Evolutionary conservation across 495 filamentous ascomycete species (phyloP).

Genomic region (Pyrenula massariospora): DNA sequence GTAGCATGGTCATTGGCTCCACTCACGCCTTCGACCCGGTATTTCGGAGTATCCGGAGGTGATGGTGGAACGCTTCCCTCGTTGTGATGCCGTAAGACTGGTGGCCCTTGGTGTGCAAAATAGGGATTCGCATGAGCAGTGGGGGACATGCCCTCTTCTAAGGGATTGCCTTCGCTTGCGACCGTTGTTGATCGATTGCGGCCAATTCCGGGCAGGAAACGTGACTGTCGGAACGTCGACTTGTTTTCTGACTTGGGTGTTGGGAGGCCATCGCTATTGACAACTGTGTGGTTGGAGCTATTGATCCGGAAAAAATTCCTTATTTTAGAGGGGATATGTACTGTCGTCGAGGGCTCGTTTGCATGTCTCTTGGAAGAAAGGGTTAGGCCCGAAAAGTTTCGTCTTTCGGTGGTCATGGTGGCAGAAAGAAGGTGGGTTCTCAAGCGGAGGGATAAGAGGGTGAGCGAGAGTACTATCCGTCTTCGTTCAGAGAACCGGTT

Average conservation of each 20-base stretch:
- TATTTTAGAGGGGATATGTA: constrained; percentile 74
- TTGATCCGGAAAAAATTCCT: constrained; percentile 98
- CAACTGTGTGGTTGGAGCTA: constrained; percentile 39
- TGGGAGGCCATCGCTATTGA: constrained; percentile 24
- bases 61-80: constrained; percentile 90
- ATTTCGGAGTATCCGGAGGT: constrained; percentile 79
- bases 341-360: constrained; percentile 7
- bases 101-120: constrained; percentile 92
- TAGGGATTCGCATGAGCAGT: constrained; percentile 95
- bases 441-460: background rate
- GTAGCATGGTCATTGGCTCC: constrained; percentile 64
- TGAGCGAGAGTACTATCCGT: no score
- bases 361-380: constrained; percentile 36
- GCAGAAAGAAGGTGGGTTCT: background rate
- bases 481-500: no score
- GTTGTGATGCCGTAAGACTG: constrained; percentile 85
- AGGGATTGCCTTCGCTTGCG: constrained; percentile 81
- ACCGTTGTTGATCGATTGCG: constrained; percentile 77
- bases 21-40: constrained; percentile 61
- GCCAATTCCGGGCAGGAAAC: constrained; percentile 68
- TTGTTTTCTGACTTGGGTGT: constrained; percentile 45
- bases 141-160: constrained; percentile 81
- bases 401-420: constrained; percentile 31
- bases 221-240: constrained; percentile 65
- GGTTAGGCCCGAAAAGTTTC: constrained; percentile 33